A percentile compares a stretch with the other conserved stretches of the same genome.
Evolutionary conservation across 768 basidiomycete genomes (phyloP).

Genomic region (Mycena floridula): DNA sequence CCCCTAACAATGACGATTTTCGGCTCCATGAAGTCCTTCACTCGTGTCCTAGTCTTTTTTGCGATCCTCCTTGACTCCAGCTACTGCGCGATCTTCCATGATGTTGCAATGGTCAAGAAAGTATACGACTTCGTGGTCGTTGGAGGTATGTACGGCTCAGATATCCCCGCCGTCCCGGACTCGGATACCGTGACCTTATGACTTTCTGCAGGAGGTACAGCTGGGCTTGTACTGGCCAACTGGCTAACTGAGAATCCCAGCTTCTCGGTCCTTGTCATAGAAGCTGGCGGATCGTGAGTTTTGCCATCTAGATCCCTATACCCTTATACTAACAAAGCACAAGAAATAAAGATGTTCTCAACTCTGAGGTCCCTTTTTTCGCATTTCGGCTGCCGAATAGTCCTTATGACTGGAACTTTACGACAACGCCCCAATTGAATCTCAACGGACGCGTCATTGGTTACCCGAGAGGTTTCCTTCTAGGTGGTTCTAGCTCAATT

Average conservation of each 20-base stretch:
- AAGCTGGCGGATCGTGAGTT: conserved; percentile 24
- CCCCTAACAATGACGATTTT: too few relatives aligned
- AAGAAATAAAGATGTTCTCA: conserved; percentile 3
- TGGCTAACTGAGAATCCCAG: conserved; percentile 34
- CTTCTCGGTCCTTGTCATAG: conserved; percentile 34
- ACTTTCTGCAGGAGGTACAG: conserved; percentile 7
- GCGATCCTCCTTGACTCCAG: background rate
- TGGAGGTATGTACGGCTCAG: background rate
- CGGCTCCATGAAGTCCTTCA: too few relatives aligned
- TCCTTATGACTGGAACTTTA: conserved; percentile 17
- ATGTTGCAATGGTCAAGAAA: background rate
- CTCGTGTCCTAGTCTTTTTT: background rate
- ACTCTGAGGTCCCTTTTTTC: conserved; percentile 5
- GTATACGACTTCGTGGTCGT: background rate
- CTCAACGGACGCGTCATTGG: conserved; percentile 17
- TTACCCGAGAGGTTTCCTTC: conserved; percentile 19
- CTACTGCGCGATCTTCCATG: background rate
- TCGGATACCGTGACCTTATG: background rate
- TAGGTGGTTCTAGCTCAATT: conserved; percentile 23
- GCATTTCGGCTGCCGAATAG: background rate
- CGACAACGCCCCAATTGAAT: conserved; percentile 17
- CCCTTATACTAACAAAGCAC: background rate
- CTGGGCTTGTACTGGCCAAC: conserved; percentile 31
- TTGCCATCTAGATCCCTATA: background rate
- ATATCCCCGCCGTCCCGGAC: background rate